phyloP scores from a whole-genome alignment of 2,329 filamentous ascomycete species.

The Pyrenochaeta sp. region DNA sequence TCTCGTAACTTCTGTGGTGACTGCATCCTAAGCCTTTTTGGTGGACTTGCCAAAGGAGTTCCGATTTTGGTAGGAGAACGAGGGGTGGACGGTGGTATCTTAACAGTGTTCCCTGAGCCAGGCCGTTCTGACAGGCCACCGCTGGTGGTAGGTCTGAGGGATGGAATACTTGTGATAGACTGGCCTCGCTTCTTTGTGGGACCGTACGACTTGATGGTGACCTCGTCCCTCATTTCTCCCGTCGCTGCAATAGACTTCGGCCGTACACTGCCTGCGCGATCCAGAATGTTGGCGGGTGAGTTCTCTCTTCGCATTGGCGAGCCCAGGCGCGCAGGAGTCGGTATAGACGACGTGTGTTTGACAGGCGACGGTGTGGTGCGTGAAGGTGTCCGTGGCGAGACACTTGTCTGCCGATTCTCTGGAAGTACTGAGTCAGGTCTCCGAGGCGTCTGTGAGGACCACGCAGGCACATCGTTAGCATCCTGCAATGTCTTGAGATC shows the following conservation, averaged over 20 bases:
- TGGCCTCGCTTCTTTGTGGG: slow-evolving; percentile 56
- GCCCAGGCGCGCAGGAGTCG: slow-evolving; percentile 52
- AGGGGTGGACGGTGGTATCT: slow-evolving; percentile 62
- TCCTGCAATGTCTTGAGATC: slow-evolving; percentile 79
- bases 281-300: slow-evolving; percentile 44
- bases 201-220: slow-evolving; percentile 49
- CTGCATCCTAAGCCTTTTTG: slow-evolving; percentile 59
- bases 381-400: slow-evolving; percentile 42
- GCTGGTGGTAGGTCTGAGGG: slow-evolving; percentile 51
- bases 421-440: slow-evolving; percentile 33
- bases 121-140: slow-evolving; percentile 60
- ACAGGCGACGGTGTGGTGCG: slow-evolving; percentile 34
- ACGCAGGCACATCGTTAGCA: slow-evolving; percentile 53
- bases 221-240: slow-evolving; percentile 41
- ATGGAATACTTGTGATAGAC: slow-evolving; percentile 60
- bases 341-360: slow-evolving; percentile 51
- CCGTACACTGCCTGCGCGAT: slow-evolving; percentile 31
- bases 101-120: slow-evolving; percentile 62
- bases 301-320: slow-evolving; percentile 57
- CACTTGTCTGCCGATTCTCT: slow-evolving; percentile 34
- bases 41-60: slow-evolving; percentile 24
- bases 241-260: slow-evolving; percentile 33
- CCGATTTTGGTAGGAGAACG: slow-evolving; percentile 41
- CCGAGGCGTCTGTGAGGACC: slow-evolving; percentile 50
- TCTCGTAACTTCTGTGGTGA: slow-evolving; percentile 76